Evolutionary conservation across 208 protist species (phyloP).

Genomic region (Borovskyia barvae): DNA sequence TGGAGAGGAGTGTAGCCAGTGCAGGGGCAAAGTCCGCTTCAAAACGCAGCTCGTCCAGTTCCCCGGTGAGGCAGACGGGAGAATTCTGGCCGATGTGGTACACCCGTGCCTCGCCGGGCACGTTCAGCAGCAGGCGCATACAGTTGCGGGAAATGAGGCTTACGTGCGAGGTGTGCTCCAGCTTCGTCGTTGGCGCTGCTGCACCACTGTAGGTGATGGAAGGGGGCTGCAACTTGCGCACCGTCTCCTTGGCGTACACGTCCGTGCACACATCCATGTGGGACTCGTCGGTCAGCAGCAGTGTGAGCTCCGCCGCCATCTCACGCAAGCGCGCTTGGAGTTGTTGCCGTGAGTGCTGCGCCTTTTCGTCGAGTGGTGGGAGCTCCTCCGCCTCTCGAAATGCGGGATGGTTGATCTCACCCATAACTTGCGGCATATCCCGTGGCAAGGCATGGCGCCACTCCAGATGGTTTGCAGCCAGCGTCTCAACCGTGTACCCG

Average conservation of each 20-base stretch:
- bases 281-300: constrained; percentile 39
- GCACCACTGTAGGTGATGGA: constrained; percentile 16
- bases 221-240: constrained; percentile 54
- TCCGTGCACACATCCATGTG: constrained; percentile 57
- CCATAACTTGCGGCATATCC: constrained; percentile 29
- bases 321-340: constrained; percentile 30
- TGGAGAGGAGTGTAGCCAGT: constrained; percentile 49
- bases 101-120: constrained; percentile 49
- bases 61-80: constrained; percentile 40
- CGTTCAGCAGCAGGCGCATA: constrained; percentile 43
- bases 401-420: constrained; percentile 31
- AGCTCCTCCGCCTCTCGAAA: constrained; percentile 32
- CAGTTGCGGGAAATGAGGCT: constrained; percentile 39
- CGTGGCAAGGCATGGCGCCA: constrained; percentile 53
- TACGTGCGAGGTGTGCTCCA: constrained; percentile 16
- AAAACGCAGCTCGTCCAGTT: constrained; percentile 52
- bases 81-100: constrained; percentile 60
- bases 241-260: constrained; percentile 41
- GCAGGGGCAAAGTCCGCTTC: constrained; percentile 65
- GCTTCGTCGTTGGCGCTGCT: not conserved
- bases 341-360: constrained; percentile 10
- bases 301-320: constrained; percentile 36
- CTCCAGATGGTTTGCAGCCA: constrained; percentile 52
- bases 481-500: constrained; percentile 43
- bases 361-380: constrained; percentile 21